phyloP scores from a whole-genome alignment of 2,329 filamentous ascomycete genomes.

The Colletotrichum orbiculare region DNA sequence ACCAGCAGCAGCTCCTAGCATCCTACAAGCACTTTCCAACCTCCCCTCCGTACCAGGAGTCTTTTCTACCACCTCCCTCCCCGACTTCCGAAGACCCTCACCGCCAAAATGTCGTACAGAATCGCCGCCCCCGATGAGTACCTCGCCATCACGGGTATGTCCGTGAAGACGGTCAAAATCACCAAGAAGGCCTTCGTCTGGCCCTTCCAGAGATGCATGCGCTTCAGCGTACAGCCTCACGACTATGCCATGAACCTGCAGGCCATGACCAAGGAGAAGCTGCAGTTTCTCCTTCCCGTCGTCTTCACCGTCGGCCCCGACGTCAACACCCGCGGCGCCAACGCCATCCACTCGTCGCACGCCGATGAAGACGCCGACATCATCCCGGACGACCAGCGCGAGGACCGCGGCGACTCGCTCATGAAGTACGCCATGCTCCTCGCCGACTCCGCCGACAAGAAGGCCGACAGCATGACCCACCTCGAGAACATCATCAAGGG shows the following conservation, averaged over 20 bases:
- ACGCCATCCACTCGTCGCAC: constrained; percentile 43
- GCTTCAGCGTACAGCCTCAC: constrained; percentile 75
- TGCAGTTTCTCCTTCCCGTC: constrained; percentile 83
- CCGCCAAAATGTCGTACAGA: constrained; percentile 68
- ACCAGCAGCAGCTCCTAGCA: no score
- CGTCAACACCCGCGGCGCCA: constrained; percentile 68
- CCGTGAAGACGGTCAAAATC: constrained; percentile 79
- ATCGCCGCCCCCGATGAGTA: constrained; percentile 83
- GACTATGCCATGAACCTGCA: constrained; percentile 87
- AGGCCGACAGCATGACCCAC: constrained; percentile 62
- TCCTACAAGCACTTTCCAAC: no score
- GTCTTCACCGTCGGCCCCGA: constrained; percentile 89
- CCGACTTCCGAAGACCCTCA: constrained; percentile 21
- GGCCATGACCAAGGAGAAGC: constrained; percentile 90
- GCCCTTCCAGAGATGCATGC: constrained; percentile 75
- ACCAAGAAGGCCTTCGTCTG: constrained; percentile 80
- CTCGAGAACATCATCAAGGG: constrained; percentile 89
- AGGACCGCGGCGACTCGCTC: constrained; percentile 71
- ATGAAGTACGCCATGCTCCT: constrained; percentile 86
- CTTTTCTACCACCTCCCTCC: no score
- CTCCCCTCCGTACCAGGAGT: no score
- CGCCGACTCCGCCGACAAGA: constrained; percentile 71
- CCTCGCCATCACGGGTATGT: constrained; percentile 86
- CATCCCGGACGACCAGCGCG: constrained; percentile 45
- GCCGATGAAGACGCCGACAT: constrained; percentile 36